Conservation (phyloP, 306 rosid genomes). For the Trifolium repens region DNA sequence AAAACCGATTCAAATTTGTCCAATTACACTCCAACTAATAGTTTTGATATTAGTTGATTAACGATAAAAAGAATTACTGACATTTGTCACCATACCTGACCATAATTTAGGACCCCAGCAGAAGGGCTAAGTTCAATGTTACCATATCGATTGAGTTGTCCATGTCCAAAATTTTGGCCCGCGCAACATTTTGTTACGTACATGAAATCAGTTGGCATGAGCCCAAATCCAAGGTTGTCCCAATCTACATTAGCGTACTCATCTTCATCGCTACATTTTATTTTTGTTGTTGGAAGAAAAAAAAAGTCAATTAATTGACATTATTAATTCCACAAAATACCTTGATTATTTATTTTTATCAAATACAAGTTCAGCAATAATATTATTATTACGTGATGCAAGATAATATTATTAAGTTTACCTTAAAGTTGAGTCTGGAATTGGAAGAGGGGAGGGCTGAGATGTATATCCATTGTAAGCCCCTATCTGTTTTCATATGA, state of each 20-base stretch:
- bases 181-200: constrained; percentile 54
- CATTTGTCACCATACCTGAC: constrained; percentile 60
- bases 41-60: too few relatives aligned
- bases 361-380: too few relatives aligned
- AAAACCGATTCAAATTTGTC: too few relatives aligned
- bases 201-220: constrained; percentile 80
- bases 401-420: neutral
- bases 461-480: constrained; percentile 37
- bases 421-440: constrained; percentile 34
- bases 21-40: too few relatives aligned
- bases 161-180: constrained; percentile 57
- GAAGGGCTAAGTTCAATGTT: constrained; percentile 80
- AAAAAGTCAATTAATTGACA: too few relatives aligned
- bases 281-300: neutral
- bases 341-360: too few relatives aligned
- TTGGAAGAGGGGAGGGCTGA: constrained; percentile 35
- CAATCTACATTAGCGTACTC: constrained; percentile 70
- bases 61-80: too few relatives aligned
- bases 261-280: constrained; percentile 44
- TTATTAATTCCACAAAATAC: neutral
- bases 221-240: constrained; percentile 82
- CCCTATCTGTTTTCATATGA: constrained; percentile 32
- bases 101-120: constrained; percentile 87
- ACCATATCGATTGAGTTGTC: constrained; percentile 64
- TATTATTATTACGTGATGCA: too few relatives aligned